Percentiles rank a stretch among this genome's conserved stretches.
phyloP scores from a whole-genome alignment of 148 eudicot genomes.

The Oxyria digyna region DNA sequence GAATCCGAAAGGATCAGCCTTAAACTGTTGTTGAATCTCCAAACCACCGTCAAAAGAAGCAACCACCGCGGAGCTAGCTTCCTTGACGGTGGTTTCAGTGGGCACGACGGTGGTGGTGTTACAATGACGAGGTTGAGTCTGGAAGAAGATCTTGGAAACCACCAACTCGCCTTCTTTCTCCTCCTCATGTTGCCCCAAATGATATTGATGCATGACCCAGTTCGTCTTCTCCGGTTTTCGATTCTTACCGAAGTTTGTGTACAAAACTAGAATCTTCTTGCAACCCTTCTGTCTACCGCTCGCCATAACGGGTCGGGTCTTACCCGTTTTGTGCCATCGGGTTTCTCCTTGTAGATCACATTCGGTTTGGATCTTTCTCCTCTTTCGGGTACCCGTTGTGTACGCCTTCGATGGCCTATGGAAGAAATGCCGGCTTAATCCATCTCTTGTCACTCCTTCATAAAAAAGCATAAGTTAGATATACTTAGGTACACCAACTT shows the following conservation, averaged over 20 bases:
- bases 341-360: slow-evolving; percentile 61
- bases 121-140: slow-evolving; percentile 89
- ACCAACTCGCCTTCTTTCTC: slow-evolving; percentile 92
- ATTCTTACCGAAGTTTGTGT: slow-evolving; percentile 86
- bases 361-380: slow-evolving; percentile 91
- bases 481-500: slow-evolving; percentile 53
- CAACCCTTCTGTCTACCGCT: slow-evolving; percentile 89
- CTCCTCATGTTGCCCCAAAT: slow-evolving; percentile 81
- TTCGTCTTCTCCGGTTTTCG: slow-evolving; percentile 89
- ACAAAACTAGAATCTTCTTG: slow-evolving; percentile 80
- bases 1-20: slow-evolving; percentile 47
- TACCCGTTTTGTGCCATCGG: slow-evolving; percentile 97
- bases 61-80: slow-evolving; percentile 18
- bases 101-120: slow-evolving; percentile 11
- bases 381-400: slow-evolving; percentile 90
- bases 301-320: slow-evolving; percentile 82
- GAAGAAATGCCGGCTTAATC: slow-evolving; percentile 92
- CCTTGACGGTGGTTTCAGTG: too few relatives aligned
- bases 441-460: slow-evolving; percentile 86
- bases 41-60: slow-evolving; percentile 27
- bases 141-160: slow-evolving; percentile 90
- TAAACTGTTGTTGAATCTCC: slow-evolving; percentile 67
- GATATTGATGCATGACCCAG: slow-evolving; percentile 99
- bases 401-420: slow-evolving; percentile 97
- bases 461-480: slow-evolving; percentile 6